phyloP scores from a whole-genome alignment of 305 asterid genomes.

The Solanum hybrid region DNA sequence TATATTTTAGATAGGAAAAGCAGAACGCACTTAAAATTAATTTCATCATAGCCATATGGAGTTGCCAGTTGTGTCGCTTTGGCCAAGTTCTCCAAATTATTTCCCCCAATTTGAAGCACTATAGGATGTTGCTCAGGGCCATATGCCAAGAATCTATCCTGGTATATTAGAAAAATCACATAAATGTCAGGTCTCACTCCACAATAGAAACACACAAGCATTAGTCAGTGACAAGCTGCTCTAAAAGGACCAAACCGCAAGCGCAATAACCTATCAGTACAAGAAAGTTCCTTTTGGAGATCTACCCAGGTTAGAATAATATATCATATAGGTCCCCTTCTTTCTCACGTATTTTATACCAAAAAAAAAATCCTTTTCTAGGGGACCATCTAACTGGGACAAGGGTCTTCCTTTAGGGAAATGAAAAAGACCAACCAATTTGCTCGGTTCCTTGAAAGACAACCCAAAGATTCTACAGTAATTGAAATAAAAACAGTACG shows the following conservation, averaged over 20 bases:
- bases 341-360: background rate
- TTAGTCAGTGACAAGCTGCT: background rate
- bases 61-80: conserved; percentile 79
- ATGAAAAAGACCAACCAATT: background rate
- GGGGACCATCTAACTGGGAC: background rate
- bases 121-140: conserved; percentile 90
- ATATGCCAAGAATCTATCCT: conserved; percentile 85
- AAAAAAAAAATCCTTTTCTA: background rate
- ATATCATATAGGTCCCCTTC: background rate
- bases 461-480: background rate
- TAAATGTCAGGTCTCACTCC: conserved; percentile 9
- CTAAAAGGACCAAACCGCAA: background rate
- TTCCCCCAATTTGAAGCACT: conserved; percentile 93
- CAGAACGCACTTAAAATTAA: conserved; percentile 72
- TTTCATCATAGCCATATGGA: conserved; percentile 88
- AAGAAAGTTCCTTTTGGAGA: background rate
- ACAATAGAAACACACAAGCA: background rate
- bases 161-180: conserved; percentile 25
- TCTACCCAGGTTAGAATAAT: background rate
- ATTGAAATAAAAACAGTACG: background rate
- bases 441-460: background rate
- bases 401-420: background rate
- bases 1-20: background rate
- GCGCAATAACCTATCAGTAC: background rate
- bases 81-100: conserved; percentile 72